phyloP scores from a whole-genome alignment of 2,329 filamentous ascomycete species.

The Daldinia eschscholtzii region DNA sequence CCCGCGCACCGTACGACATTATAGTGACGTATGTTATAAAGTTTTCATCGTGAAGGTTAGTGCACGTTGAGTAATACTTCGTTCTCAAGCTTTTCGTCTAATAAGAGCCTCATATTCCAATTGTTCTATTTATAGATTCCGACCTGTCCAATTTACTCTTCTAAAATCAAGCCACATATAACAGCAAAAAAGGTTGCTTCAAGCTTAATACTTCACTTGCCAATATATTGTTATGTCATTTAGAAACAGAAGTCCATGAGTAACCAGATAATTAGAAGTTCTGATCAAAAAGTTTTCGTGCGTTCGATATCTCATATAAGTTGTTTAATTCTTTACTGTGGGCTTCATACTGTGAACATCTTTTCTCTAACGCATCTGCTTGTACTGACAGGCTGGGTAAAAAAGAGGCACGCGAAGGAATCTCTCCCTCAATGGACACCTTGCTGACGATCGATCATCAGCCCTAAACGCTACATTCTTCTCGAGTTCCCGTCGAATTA shows the following conservation, averaged over 20 bases:
- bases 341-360: background rate
- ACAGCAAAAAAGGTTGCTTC: background rate
- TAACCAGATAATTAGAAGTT: background rate
- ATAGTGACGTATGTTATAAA: background rate
- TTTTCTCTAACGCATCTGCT: background rate
- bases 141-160: background rate
- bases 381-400: background rate
- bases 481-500: background rate
- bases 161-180: too few species aligned
- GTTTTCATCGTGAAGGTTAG: background rate
- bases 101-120: background rate
- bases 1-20: background rate
- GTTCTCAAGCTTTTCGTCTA: background rate
- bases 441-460: background rate
- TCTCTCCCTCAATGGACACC: background rate
- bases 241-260: background rate
- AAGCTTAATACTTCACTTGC: background rate
- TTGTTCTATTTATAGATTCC: background rate
- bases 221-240: background rate
- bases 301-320: too few species aligned
- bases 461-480: background rate
- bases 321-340: background rate
- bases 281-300: too few species aligned
- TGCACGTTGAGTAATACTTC: background rate
- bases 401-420: background rate